phyloP scores from a whole-genome alignment of 257 asterid genomes.

The Galeopsis tetrahit region DNA sequence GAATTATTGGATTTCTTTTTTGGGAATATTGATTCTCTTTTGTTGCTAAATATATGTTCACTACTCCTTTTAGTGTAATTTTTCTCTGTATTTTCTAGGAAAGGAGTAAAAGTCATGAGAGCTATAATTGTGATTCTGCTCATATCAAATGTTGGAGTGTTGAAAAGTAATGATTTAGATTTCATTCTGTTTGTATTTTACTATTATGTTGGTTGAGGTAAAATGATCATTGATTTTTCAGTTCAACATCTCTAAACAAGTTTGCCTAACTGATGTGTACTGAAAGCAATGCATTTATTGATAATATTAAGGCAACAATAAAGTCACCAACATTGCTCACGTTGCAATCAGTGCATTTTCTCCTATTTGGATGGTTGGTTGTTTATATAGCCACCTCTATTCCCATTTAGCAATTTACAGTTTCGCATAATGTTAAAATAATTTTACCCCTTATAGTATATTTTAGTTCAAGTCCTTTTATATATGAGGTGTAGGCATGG shows the following conservation, averaged over 20 bases:
- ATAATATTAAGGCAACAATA: background rate
- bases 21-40: constrained; percentile 21
- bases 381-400: background rate
- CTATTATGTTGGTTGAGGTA: background rate
- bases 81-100: background rate
- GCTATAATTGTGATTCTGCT: background rate
- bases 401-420: background rate
- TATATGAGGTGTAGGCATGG: background rate
- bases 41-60: constrained; percentile 16
- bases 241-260: background rate
- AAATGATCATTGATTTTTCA: background rate
- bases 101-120: background rate
- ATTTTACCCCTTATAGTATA: background rate
- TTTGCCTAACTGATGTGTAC: background rate
- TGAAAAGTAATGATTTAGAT: background rate
- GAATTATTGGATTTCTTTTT: constrained; percentile 6
- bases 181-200: constrained; percentile 11
- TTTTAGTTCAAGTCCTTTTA: background rate
- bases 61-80: constrained; percentile 14
- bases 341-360: constrained; percentile 7
- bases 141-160: background rate
- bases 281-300: background rate
- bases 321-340: background rate
- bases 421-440: background rate
- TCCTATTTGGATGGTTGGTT: constrained; percentile 2